Base-by-base conservation (phyloP, 352 stramenopile species). In the Pythium periplocum region DNA sequence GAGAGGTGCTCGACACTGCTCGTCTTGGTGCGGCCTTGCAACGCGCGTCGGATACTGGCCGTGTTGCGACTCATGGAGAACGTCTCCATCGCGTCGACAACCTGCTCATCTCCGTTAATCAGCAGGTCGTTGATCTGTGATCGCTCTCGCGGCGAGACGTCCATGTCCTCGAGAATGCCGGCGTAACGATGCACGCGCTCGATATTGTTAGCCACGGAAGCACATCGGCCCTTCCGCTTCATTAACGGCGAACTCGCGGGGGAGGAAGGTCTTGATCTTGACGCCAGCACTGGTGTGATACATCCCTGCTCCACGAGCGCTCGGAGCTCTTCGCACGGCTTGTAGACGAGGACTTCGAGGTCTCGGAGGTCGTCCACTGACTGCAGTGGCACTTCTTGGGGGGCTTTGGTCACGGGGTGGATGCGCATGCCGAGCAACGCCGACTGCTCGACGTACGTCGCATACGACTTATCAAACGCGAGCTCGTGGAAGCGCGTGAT, bases 61-160 rank as follows among this genome's bases (percentile, higher is more conserved):
- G 71, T 51, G 55, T 91, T 84, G 10, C 71, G 74, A 55, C 74
- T 68, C 30, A 80, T 53, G 6, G 80, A 61, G 50, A 87, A 91
- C 61, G 89, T 75, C 49, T 91, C 78, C 78, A 91, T 87, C 34
- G 80, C 80, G 47, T 91, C 78, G 6, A 86, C 75, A 36, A 89
- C 73, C 54, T 87, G 78, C 34, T 83, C 80, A 56, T 91, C 80
- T 17, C 80, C 80, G 40, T 75, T 65, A 54, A 87, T 74, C 42
- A 91, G 64, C 66, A 86, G 57, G 61, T 86, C 78, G 64, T 87
- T 78, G 42, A 91, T 83, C 5, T 76, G 64, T 43, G 75, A 73
- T 10, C 66, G 69, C 53, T 91, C 80, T 35, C 69, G 62, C 2
- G 76, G 71, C 4, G 78, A 87, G 38, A 91, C 60, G 55, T 87